Conservation (phyloP, 164 flowering plant species). For the Magnolia changhungtana region DNA sequence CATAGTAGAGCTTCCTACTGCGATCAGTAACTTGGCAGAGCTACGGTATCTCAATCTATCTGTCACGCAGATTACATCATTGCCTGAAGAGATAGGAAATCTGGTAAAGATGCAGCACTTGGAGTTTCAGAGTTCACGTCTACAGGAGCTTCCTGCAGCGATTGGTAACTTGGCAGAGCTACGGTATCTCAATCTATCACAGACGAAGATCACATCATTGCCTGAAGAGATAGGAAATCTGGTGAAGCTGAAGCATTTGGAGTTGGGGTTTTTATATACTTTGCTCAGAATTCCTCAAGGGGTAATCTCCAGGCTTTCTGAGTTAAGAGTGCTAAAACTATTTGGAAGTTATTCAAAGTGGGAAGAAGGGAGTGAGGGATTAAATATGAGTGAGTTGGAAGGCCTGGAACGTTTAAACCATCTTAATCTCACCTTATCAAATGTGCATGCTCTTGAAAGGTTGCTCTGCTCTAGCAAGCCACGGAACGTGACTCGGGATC, state of each 20-base stretch:
- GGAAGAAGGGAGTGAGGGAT: neutral
- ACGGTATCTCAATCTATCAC: conserved; percentile 3
- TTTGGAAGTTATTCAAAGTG: neutral
- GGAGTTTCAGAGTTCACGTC: too few species aligned
- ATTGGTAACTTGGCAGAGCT: too few species aligned
- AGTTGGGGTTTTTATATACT: neutral
- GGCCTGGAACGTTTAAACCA: conserved; percentile 2
- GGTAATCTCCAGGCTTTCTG: conserved; percentile 1
- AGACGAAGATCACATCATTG: conserved; percentile 3
- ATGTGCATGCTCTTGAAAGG: neutral
- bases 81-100: conserved; percentile 4
- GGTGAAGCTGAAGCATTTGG: conserved; percentile 11
- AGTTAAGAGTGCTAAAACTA: conserved; percentile 8
- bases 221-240: conserved; percentile 4
- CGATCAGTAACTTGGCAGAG: too few species aligned
- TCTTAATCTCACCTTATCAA: conserved; percentile 8
- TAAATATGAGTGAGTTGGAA: conserved; percentile 4
- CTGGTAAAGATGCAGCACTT: conserved; percentile 11
- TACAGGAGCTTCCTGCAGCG: too few species aligned
- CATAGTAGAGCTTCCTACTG: too few species aligned
- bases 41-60: conserved; percentile 5
- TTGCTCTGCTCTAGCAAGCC: neutral
- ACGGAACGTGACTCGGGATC: neutral
- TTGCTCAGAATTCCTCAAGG: neutral
- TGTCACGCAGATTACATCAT: conserved; percentile 4